Percentiles rank a stretch among this genome's conserved stretches.
Conservation (phyloP, 371 early-diverging fungal genomes). For the Zopfochytrium polystomum region DNA sequence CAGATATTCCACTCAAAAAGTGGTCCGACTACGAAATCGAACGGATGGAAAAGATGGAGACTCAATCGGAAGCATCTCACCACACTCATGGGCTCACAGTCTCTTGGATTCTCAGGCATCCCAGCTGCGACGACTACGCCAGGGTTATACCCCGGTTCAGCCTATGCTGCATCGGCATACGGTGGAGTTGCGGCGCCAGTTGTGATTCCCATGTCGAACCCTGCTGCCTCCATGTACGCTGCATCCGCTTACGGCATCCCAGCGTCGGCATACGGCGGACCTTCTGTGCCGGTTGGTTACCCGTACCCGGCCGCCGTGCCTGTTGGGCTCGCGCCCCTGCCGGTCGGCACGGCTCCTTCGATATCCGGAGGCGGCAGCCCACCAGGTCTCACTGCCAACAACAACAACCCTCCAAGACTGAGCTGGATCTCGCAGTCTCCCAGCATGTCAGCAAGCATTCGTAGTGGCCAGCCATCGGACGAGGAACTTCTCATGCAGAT, state of each 20-base stretch:
- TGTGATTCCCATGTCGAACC: too few species aligned
- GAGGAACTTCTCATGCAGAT: constrained; percentile 78
- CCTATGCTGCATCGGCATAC: constrained; percentile 21
- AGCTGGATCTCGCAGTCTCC: too few species aligned
- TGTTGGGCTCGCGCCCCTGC: background rate
- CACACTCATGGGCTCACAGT: too few species aligned
- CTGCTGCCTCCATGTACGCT: constrained; percentile 26
- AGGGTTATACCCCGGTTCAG: background rate
- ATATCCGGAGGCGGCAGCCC: background rate
- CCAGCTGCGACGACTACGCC: constrained; percentile 3
- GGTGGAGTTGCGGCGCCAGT: constrained; percentile 18
- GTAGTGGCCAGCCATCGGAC: constrained; percentile 49
- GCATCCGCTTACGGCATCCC: constrained; percentile 15
- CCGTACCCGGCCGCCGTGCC: background rate
- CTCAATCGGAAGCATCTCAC: constrained; percentile 22
- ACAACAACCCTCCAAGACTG: background rate
- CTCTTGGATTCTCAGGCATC: too few species aligned
- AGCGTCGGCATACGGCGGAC: background rate
- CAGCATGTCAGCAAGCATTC: too few species aligned
- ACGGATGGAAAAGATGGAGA: constrained; percentile 25
- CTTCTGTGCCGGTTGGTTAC: constrained; percentile 15
- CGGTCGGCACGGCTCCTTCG: constrained; percentile 4
- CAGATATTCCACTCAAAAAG: constrained; percentile 79
- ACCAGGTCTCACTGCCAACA: constrained; percentile 4
- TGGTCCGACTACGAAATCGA: constrained; percentile 80